Percentiles rank a stretch among this genome's conserved stretches.
phyloP scores from a whole-genome alignment of 805 yeast species.

The Monosporozyma aquatica region DNA sequence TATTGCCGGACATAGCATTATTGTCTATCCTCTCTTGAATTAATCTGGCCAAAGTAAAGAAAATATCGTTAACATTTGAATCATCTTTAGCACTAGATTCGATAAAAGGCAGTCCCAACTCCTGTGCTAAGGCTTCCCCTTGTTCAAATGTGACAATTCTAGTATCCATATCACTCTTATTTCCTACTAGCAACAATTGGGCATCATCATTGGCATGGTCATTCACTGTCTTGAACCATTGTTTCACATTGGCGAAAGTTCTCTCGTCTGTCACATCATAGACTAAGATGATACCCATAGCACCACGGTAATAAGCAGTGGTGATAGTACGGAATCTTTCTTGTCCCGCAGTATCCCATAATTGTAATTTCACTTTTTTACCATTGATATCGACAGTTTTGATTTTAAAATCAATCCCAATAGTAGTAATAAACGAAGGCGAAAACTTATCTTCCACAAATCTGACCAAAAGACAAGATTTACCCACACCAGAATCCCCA shows the following conservation, averaged over 20 bases:
- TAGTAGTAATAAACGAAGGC: slow-evolving; percentile 93
- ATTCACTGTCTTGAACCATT: slow-evolving; percentile 92
- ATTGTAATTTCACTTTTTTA: slow-evolving; percentile 84
- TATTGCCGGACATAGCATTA: slow-evolving; percentile 26
- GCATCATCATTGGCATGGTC: slow-evolving; percentile 97
- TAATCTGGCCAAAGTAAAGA: slow-evolving; percentile 77
- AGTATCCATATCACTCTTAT: slow-evolving; percentile 84
- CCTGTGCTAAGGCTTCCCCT: slow-evolving; percentile 82
- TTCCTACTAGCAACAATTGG: slow-evolving; percentile 87
- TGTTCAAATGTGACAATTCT: slow-evolving; percentile 85
- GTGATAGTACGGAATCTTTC: slow-evolving; percentile 91
- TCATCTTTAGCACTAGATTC: slow-evolving; percentile 96
- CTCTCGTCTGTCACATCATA: slow-evolving; percentile 84
- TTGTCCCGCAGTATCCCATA: slow-evolving; percentile 98
- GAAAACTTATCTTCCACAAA: slow-evolving; percentile 95
- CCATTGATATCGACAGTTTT: slow-evolving; percentile 92
- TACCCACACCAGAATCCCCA: slow-evolving; percentile 89
- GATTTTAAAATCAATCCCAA: slow-evolving; percentile 96
- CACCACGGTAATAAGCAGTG: slow-evolving; percentile 86
- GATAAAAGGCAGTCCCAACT: slow-evolving; percentile 79
- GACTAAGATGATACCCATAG: slow-evolving; percentile 77
- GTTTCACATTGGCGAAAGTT: slow-evolving; percentile 84
- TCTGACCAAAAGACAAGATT: slow-evolving; percentile 81
- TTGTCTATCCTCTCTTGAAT: slow-evolving; percentile 68
- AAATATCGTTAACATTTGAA: slow-evolving; percentile 83